These are phyloP conservation scores for Castanospermum australe DNA, from an alignment of 306 rosid species.

Conservation along the genomic window DNA sequence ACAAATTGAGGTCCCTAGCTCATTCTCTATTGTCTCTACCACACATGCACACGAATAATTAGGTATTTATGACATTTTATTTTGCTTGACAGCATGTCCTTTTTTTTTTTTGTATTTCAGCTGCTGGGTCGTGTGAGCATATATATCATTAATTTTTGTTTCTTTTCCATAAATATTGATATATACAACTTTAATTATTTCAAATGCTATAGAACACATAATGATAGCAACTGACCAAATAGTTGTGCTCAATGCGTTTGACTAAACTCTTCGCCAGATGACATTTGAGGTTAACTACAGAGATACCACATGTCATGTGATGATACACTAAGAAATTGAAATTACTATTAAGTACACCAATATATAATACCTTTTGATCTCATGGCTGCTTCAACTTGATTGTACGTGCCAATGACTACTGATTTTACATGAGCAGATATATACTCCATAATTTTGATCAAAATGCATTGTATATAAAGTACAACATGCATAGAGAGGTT, in stretches of 20 bases:
- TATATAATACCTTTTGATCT: neutral
- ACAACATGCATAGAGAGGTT: neutral
- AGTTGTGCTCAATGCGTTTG: neutral
- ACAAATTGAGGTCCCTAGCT: neutral
- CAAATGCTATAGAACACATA: too few species aligned
- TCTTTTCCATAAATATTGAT: too few species aligned
- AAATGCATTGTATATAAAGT: too few species aligned
- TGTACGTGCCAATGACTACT: neutral
- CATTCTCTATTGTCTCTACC: neutral
- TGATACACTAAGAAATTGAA: neutral
- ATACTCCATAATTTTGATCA: too few species aligned
- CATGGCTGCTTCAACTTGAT: neutral
- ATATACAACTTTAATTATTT: too few species aligned
- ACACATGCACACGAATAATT: neutral
- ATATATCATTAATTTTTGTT: neutral
- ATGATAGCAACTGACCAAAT: neutral
- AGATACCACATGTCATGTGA: too few species aligned
- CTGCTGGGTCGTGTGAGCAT: neutral
- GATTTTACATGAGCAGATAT: too few species aligned
- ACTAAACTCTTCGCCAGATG: neutral
- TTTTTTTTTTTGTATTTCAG: neutral
- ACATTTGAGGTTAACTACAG: neutral
- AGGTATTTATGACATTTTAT: neutral
- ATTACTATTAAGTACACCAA: neutral
- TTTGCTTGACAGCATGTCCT: neutral